Evolutionary conservation across 805 yeast species (phyloP).

Genomic region (Middelhovenomyces tepae): DNA sequence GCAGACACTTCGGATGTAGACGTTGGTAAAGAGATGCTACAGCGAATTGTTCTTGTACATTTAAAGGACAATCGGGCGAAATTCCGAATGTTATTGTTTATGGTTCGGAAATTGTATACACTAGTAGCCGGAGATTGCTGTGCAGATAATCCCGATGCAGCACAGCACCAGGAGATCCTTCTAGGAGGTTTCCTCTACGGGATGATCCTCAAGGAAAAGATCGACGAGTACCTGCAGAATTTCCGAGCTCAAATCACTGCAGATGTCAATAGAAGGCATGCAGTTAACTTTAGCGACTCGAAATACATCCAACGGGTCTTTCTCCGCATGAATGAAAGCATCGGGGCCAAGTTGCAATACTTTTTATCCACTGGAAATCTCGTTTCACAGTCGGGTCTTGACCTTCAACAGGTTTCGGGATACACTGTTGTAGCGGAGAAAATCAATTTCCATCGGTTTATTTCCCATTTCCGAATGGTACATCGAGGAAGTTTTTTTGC

Average conservation of each 20-base stretch:
- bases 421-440: constrained; percentile 98
- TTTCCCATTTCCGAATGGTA: constrained; percentile 98
- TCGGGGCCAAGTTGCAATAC: constrained; percentile 89
- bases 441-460: constrained; percentile 92
- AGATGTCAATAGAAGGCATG: constrained; percentile 68
- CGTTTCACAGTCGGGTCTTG: constrained; percentile 94
- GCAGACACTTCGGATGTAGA: constrained; percentile 83
- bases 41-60: constrained; percentile 84
- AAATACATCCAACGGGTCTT: constrained; percentile 77
- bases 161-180: constrained; percentile 95
- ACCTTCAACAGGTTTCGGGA: constrained; percentile 95
- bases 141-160: constrained; percentile 98
- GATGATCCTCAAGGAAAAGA: constrained; percentile 92
- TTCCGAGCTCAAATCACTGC: constrained; percentile 66
- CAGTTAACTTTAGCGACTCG: constrained; percentile 75
- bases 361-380: constrained; percentile 95
- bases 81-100: constrained; percentile 78
- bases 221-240: constrained; percentile 80
- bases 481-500: constrained; percentile 99
- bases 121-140: constrained; percentile 95
- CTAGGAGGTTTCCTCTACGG: constrained; percentile 95
- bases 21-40: constrained; percentile 78
- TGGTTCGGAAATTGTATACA: constrained; percentile 91
- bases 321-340: constrained; percentile 76
- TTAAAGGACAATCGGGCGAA: constrained; percentile 66